A percentile compares a stretch with the other conserved stretches of the same genome.
Evolutionary conservation across 2,329 filamentous ascomycete species (phyloP).

Genomic region (Conoideocrella luteorostrata): DNA sequence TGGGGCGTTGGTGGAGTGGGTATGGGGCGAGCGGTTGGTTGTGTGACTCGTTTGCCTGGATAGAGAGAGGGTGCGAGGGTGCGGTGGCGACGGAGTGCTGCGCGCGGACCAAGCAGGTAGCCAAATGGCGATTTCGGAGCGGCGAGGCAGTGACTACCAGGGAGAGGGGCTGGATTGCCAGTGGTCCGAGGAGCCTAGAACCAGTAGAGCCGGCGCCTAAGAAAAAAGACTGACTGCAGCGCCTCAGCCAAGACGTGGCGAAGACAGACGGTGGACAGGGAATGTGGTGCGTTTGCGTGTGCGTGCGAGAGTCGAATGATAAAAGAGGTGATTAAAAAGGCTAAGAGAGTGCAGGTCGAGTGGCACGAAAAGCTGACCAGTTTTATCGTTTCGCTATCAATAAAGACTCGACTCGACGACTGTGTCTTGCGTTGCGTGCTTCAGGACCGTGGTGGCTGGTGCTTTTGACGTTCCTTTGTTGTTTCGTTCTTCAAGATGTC

Average conservation of each 20-base stretch:
- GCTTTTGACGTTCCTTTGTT: not conserved
- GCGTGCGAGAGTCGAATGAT: not conserved
- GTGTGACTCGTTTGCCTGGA: constrained; percentile 9
- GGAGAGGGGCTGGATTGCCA: not conserved
- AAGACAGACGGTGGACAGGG: constrained; percentile 1
- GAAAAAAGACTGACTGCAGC: constrained; percentile 6
- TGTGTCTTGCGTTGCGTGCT: not conserved
- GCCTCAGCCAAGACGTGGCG: constrained; percentile 10
- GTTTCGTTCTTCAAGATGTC: constrained; percentile 18
- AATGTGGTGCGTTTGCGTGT: not conserved
- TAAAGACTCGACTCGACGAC: constrained; percentile 4
- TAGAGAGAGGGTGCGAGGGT: constrained; percentile 1
- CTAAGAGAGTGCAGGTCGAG: not conserved
- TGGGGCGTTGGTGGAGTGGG: not conserved
- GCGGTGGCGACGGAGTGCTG: constrained; percentile 27
- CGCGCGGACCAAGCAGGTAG: constrained; percentile 25
- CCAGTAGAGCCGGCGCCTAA: constrained; percentile 17
- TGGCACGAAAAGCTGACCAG: not conserved
- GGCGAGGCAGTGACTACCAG: constrained; percentile 18
- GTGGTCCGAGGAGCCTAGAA: constrained; percentile 5
- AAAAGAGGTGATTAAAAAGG: constrained; percentile 1
- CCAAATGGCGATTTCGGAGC: constrained; percentile 33
- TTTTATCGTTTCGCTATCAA: not conserved
- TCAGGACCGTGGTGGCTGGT: not conserved
- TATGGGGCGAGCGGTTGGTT: constrained; percentile 5